A percentile compares a stretch with the other conserved stretches of the same genome.
Conservation (phyloP, 2,329 filamentous ascomycete species). For the Claviceps arundinis region DNA sequence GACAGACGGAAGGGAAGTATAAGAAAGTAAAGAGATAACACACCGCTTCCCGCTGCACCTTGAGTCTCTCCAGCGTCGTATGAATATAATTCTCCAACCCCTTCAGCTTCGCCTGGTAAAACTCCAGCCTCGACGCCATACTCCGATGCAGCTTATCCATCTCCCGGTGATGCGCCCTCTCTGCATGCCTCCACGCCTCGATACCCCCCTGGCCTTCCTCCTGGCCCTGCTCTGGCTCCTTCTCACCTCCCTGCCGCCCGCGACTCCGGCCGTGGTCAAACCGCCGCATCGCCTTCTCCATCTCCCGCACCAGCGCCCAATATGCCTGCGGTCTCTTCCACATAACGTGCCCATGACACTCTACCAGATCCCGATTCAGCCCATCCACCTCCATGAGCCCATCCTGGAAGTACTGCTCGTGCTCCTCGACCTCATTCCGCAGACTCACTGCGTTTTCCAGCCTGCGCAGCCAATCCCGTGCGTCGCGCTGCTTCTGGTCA, state of each 20-base stretch:
- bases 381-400: slow-evolving; percentile 43
- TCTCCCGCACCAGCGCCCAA: slow-evolving; percentile 35
- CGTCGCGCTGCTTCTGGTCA: slow-evolving; percentile 49
- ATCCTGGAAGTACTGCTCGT: slow-evolving; percentile 40
- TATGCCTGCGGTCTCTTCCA: slow-evolving; percentile 53
- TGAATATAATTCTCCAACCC: slow-evolving; percentile 51
- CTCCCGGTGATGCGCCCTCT: slow-evolving; percentile 17
- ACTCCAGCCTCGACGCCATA: slow-evolving; percentile 41
- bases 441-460: slow-evolving; percentile 49
- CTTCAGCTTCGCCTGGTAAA: slow-evolving; percentile 46
- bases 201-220: slow-evolving; percentile 4
- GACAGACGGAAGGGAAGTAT: background rate
- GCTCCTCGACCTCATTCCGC: slow-evolving; percentile 44
- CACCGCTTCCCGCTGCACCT: slow-evolving; percentile 49
- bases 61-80: slow-evolving; percentile 45
- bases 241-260: no score
- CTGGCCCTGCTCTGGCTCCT: background rate
- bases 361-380: slow-evolving; percentile 48
- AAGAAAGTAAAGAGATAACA: slow-evolving; percentile 13
- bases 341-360: slow-evolving; percentile 48
- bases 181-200: slow-evolving; percentile 9
- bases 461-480: slow-evolving; percentile 45
- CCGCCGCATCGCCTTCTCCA: slow-evolving; percentile 32
- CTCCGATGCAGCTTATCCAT: slow-evolving; percentile 35
- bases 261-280: slow-evolving; percentile 19